Evolutionary conservation across 2,329 filamentous ascomycete genomes (phyloP).

Genomic region (Aquanectria penicillioides): DNA sequence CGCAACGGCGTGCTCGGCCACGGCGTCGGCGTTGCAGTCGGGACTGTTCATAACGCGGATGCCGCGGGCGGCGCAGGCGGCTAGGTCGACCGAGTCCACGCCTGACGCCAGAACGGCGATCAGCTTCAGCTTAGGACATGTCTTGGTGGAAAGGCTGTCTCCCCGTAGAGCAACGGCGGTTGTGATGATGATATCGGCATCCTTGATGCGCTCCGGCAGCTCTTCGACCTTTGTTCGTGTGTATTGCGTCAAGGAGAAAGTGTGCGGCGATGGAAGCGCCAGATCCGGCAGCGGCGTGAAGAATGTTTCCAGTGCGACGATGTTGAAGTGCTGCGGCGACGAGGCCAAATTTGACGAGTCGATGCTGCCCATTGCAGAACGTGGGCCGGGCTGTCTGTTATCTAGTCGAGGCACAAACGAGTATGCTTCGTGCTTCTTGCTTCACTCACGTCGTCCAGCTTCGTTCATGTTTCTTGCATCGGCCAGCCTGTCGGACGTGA

Average conservation of each 20-base stretch:
- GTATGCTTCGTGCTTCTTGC: no score
- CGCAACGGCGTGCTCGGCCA: conserved; percentile 77
- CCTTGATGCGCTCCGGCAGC: conserved; percentile 25
- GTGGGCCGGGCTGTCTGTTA: no score
- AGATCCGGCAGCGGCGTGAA: conserved; percentile 20
- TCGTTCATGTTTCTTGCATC: no score
- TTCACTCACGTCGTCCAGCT: no score
- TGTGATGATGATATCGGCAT: conserved; percentile 41
- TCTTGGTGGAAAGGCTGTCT: background rate
- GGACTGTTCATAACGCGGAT: conserved; percentile 81
- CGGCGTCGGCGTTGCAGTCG: conserved; percentile 77
- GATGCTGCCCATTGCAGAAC: background rate
- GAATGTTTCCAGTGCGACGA: conserved; percentile 23
- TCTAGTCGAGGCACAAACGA: no score
- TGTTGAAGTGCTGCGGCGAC: conserved; percentile 15
- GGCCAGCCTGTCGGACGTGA: no score
- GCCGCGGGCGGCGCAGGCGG: conserved; percentile 55
- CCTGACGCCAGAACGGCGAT: conserved; percentile 58
- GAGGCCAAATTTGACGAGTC: background rate
- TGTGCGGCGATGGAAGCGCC: conserved; percentile 9
- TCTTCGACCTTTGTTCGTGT: background rate
- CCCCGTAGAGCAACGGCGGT: conserved; percentile 33
- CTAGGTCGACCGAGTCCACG: conserved; percentile 79
- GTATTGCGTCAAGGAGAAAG: conserved; percentile 16
- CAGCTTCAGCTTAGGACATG: conserved; percentile 18